Evolutionary conservation across 495 filamentous ascomycete genomes (phyloP).

Genomic region (Daldinia decipiens): DNA sequence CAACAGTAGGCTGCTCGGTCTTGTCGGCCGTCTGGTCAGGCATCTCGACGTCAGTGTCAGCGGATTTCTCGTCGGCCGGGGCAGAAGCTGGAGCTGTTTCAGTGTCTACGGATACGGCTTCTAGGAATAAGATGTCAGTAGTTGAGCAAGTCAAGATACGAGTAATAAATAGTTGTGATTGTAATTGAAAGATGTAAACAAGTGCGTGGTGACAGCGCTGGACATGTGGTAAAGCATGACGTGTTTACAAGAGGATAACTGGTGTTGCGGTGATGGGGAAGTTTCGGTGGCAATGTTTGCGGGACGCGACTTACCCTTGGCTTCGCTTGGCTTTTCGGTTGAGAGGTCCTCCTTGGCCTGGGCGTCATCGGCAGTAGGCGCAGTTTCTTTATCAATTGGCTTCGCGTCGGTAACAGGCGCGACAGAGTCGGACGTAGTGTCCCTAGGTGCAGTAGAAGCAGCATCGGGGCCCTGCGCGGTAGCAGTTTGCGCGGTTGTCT

Average conservation of each 20-base stretch:
- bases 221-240: constrained; percentile 10
- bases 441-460: constrained; percentile 19
- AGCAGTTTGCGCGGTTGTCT: constrained; percentile 43
- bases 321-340: constrained; percentile 44
- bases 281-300: constrained; percentile 17
- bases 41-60: constrained; percentile 50
- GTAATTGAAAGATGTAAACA: constrained; percentile 14
- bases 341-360: constrained; percentile 30
- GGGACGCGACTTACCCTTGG: constrained; percentile 41
- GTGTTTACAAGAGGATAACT: constrained; percentile 24
- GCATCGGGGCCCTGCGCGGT: constrained; percentile 40
- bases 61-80: constrained; percentile 32
- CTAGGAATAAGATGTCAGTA: constrained; percentile 21
- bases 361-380: constrained; percentile 22
- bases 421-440: constrained; percentile 36
- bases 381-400: constrained; percentile 35
- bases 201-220: constrained; percentile 11
- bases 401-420: constrained; percentile 44
- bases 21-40: constrained; percentile 32
- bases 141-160: neutral
- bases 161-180: constrained; percentile 1
- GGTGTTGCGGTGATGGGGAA: constrained; percentile 21
- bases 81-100: constrained; percentile 29
- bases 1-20: constrained; percentile 27
- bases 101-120: constrained; percentile 14